Base-by-base conservation (phyloP, 257 asterid genomes). In the Solanum rostratum region DNA sequence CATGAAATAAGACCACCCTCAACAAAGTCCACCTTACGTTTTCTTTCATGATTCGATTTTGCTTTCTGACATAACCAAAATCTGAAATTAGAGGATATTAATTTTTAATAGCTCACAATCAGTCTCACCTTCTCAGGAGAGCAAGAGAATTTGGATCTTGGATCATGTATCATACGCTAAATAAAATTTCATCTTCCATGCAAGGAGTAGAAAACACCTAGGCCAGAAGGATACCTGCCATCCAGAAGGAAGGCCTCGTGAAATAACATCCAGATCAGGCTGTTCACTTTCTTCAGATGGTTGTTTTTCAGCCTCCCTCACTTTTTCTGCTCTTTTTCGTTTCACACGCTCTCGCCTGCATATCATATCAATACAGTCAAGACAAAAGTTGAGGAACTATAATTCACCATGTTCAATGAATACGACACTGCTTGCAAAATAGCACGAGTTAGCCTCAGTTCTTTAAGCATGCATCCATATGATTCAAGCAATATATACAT, bases 261-360 rank as follows among this genome's bases (percentile, higher is more conserved):
- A 91, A 39, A 91, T 92, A 86, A 87, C 90, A 81, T 87, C 86
- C 14, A 97, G 91, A 90, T 94, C 90, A n/a, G 93, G 89, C 87
- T 90, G 90, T 82, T 85, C 85, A 74, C 79, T 86, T 86, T 84
- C 90, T 85, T 90, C 93, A 71, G 92, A 79, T 54, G 91, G 87
- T 66, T 74, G 87, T 78, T 73, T 86, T 84, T 57, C 86, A 52
- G 90, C 78, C 81, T 91, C 96, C 82, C 91, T 94, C 86, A 83
- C 86, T 86, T 85, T 89, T 88, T 91, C 87, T 9, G 96, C 94
- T 83, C 93, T 92, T 92, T 85, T 94, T 85, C 97, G 97, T 89
- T 94, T 97, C 84, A 97, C 99, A 39, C 98, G 94, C 85, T 93
- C 99, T 87, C 98, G 93, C 99, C 99, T 97, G 90, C 86, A 74